These are phyloP conservation scores for Cutaneotrichosporon arboriforme DNA, from an alignment of 1,284 basidiomycete genomes.

Conservation along the genomic window DNA sequence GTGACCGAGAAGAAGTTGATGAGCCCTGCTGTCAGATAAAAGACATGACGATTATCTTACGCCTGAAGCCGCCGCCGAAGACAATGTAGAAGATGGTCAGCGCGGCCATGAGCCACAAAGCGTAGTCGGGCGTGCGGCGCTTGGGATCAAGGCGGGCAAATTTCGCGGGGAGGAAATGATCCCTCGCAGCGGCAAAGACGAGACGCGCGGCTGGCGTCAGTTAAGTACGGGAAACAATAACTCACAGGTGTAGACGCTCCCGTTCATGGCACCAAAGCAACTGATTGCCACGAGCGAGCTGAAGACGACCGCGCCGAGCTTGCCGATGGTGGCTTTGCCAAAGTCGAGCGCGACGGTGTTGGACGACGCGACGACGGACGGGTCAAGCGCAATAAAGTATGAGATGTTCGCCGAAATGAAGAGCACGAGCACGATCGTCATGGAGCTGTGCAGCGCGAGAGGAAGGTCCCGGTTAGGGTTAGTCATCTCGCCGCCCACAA, in stretches of 20 bases:
- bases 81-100: slow-evolving; percentile 72
- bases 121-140: slow-evolving; percentile 77
- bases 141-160: slow-evolving; percentile 70
- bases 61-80: slow-evolving; percentile 80
- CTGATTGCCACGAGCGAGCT: slow-evolving; percentile 83
- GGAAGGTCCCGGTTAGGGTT: slow-evolving; percentile 82
- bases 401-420: slow-evolving; percentile 80
- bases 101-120: slow-evolving; percentile 66
- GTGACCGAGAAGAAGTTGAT: slow-evolving; percentile 63
- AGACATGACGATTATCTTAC: slow-evolving; percentile 30
- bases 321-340: slow-evolving; percentile 77
- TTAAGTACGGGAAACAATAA: neutral
- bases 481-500: slow-evolving; percentile 86
- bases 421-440: slow-evolving; percentile 60
- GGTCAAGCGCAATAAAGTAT: slow-evolving; percentile 90
- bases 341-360: slow-evolving; percentile 96
- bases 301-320: slow-evolving; percentile 77
- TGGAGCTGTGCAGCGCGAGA: slow-evolving; percentile 79
- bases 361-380: slow-evolving; percentile 52
- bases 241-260: slow-evolving; percentile 69
- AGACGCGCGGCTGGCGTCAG: slow-evolving; percentile 57
- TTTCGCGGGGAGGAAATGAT: slow-evolving; percentile 75
- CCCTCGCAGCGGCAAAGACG: slow-evolving; percentile 80
- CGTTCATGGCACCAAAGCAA: slow-evolving; percentile 87
- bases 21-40: slow-evolving; percentile 45